phyloP scores from a whole-genome alignment of 2,329 filamentous ascomycete genomes.

The Teratosphaeria gauchensis region DNA sequence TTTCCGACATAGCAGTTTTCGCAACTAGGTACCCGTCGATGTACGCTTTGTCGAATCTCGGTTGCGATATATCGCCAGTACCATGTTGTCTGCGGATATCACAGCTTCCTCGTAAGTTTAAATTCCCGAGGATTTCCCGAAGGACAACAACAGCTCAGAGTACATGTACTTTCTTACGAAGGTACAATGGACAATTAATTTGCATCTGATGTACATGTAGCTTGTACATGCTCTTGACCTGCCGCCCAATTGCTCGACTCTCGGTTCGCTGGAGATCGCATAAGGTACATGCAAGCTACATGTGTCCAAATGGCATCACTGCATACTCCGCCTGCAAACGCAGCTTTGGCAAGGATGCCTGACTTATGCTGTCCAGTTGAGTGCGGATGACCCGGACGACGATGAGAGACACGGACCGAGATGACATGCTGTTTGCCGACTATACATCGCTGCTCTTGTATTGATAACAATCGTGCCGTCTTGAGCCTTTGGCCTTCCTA shows the following conservation, averaged over 20 bases:
- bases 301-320: background rate
- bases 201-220: background rate
- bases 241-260: background rate
- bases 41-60: too few relatives aligned
- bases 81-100: too few relatives aligned
- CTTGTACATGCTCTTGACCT: background rate
- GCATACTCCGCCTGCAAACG: background rate
- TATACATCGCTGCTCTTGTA: background rate
- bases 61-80: background rate
- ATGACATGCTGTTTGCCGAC: background rate
- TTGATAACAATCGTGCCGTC: background rate
- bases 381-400: background rate
- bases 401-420: background rate
- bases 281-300: background rate
- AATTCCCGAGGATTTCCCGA: too few relatives aligned
- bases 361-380: background rate
- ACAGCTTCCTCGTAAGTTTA: too few relatives aligned
- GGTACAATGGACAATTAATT: background rate
- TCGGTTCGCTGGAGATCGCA: background rate
- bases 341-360: background rate
- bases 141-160: too few relatives aligned
- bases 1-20: slow-evolving; percentile 4
- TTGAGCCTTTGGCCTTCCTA: too few relatives aligned
- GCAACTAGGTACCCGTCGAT: too few relatives aligned
- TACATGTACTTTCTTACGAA: too few relatives aligned